phyloP scores from a whole-genome alignment of 441 rosid species.

The Erodium moschatum region DNA sequence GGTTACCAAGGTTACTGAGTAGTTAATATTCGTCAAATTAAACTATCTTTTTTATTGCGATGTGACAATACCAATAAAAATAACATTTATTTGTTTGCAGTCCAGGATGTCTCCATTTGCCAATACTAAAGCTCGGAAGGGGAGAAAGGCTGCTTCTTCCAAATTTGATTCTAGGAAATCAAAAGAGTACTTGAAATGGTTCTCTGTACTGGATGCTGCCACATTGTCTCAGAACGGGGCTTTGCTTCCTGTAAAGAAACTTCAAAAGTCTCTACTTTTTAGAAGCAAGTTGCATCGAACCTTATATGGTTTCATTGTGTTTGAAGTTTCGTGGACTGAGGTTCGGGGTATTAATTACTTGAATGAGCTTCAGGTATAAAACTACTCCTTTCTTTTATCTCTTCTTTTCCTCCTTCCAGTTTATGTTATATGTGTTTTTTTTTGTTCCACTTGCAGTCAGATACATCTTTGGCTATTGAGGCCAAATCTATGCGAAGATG shows the following conservation, averaged over 20 bases:
- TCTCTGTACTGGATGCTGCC: constrained; percentile 51
- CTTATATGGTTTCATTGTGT: constrained; percentile 78
- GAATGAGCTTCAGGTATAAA: constrained; percentile 82
- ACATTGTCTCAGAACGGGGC: constrained; percentile 44
- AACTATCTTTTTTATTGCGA: background rate
- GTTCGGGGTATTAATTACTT: constrained; percentile 83
- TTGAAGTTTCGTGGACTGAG: constrained; percentile 69
- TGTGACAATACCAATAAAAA: constrained; percentile 11
- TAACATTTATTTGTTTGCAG: constrained; percentile 38
- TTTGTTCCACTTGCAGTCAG: constrained; percentile 48
- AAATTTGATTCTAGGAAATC: constrained; percentile 26
- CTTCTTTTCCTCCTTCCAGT: constrained; percentile 2
- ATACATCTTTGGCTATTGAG: constrained; percentile 79
- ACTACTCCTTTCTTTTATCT: constrained; percentile 12
- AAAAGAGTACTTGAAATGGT: constrained; percentile 55
- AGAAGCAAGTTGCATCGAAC: constrained; percentile 63
- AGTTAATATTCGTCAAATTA: background rate
- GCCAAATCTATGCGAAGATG: constrained; percentile 83
- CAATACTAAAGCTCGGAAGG: constrained; percentile 53
- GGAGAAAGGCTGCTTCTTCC: constrained; percentile 36
- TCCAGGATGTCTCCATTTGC: constrained; percentile 96
- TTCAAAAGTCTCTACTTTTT: constrained; percentile 46
- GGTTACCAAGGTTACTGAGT: constrained; percentile 77
- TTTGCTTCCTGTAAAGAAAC: constrained; percentile 60
- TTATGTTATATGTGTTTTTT: constrained; percentile 16